Conservation (phyloP, 495 filamentous ascomycete species). For the Sabuloglossum arenarium region DNA sequence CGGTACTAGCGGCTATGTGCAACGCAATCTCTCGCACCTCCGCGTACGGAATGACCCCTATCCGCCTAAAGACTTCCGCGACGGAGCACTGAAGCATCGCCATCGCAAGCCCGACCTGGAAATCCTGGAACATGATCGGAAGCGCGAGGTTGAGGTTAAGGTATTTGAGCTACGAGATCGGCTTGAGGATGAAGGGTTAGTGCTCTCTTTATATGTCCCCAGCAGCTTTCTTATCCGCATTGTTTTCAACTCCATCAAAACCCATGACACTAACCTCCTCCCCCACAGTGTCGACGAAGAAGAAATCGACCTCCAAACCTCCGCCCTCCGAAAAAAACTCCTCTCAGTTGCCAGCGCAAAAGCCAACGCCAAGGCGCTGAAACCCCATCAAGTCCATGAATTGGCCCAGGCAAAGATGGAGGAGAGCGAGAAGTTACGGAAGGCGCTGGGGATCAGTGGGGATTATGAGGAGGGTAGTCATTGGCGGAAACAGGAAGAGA, state of each 20-base stretch:
- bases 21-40: slow-evolving; percentile 79
- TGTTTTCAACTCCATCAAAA: background rate
- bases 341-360: slow-evolving; percentile 19
- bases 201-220: background rate
- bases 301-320: slow-evolving; percentile 52
- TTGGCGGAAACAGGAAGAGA: slow-evolving; percentile 53
- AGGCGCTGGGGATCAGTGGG: slow-evolving; percentile 70
- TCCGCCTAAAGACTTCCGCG: slow-evolving; percentile 38
- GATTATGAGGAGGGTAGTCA: slow-evolving; percentile 74
- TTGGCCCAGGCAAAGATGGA: slow-evolving; percentile 88
- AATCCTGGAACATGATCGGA: slow-evolving; percentile 83
- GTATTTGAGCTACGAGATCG: slow-evolving; percentile 78
- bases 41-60: slow-evolving; percentile 49
- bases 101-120: slow-evolving; percentile 77
- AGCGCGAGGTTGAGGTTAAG: slow-evolving; percentile 72
- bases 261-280: background rate
- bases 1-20: slow-evolving; percentile 93
- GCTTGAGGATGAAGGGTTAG: slow-evolving; percentile 71
- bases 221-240: background rate
- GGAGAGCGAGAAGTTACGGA: slow-evolving; percentile 77
- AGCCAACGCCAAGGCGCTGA: slow-evolving; percentile 32
- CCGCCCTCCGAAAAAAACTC: slow-evolving; percentile 40
- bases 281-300: slow-evolving; percentile 43
- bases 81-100: slow-evolving; percentile 30
- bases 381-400: slow-evolving; percentile 90